Percentiles rank a stretch among this genome's conserved stretches.
These are phyloP conservation scores for Dendrobium chrysotoxum DNA, from an alignment of 106 monocot genomes.

Conservation along the genomic window DNA sequence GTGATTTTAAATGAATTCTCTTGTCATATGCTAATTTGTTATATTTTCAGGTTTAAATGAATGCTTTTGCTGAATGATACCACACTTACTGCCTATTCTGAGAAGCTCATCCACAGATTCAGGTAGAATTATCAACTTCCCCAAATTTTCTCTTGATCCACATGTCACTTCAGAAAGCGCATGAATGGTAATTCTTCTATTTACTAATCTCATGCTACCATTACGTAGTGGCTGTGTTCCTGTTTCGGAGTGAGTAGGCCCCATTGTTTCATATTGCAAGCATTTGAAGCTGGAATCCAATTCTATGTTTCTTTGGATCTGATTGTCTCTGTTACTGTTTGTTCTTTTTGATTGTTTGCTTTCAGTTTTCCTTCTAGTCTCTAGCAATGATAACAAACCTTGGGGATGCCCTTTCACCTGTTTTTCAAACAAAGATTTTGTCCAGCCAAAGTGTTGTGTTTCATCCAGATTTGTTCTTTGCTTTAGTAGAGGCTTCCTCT, in stretches of 20 bases:
- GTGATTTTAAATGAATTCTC: neutral
- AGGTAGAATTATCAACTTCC: slow-evolving; percentile 15
- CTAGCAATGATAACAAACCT: neutral
- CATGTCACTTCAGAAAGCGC: neutral
- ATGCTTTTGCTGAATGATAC: neutral
- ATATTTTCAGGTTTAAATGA: neutral
- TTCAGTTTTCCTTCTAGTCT: neutral
- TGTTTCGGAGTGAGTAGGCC: neutral
- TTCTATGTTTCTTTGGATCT: neutral
- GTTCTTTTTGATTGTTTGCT: neutral
- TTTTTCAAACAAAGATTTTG: neutral
- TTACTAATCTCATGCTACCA: neutral
- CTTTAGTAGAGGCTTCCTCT: slow-evolving; percentile 4
- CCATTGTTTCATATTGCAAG: neutral
- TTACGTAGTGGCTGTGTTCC: too few species aligned
- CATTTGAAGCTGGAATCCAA: neutral
- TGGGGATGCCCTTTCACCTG: neutral
- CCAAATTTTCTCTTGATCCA: neutral
- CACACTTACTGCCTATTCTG: slow-evolving; percentile 6
- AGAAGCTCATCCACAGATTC: slow-evolving; percentile 15
- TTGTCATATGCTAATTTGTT: neutral
- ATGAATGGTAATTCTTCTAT: slow-evolving; percentile 10
- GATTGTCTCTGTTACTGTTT: neutral
- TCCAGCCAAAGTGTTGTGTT: slow-evolving; percentile 5
- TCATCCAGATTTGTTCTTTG: slow-evolving; percentile 14